A percentile compares a stretch with the other conserved stretches of the same genome.
Conservation (phyloP, 768 basidiomycete genomes). For the Pisolithus albus region DNA sequence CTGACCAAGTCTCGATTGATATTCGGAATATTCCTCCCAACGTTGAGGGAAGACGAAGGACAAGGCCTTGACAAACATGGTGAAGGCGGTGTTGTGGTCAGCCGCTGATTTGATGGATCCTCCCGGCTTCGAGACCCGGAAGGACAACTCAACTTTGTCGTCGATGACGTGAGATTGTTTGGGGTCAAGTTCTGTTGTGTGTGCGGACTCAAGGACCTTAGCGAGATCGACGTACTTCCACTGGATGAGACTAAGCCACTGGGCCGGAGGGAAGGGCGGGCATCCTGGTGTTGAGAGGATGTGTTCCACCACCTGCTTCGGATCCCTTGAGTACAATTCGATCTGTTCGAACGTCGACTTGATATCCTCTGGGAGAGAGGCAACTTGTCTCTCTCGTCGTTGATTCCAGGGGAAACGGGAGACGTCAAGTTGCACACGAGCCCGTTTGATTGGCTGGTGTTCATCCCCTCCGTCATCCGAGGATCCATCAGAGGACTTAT, state of each 20-base stretch:
- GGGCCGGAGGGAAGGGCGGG: conserved; percentile 1
- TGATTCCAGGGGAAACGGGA: no score
- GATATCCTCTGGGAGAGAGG: no score
- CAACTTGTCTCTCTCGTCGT: no score
- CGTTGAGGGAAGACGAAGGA: not conserved
- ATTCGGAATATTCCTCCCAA: not conserved
- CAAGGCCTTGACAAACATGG: not conserved
- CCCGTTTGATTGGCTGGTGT: no score
- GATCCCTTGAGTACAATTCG: no score
- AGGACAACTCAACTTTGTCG: not conserved
- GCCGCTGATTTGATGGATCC: not conserved
- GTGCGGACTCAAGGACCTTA: conserved; percentile 4
- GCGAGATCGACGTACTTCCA: conserved; percentile 1
- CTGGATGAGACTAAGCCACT: conserved; percentile 9
- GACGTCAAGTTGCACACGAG: no score
- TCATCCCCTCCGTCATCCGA: no score
- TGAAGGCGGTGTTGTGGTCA: not conserved
- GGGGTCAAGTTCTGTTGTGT: not conserved
- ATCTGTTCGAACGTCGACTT: no score
- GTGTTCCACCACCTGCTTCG: no score
- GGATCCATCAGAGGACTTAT: no score
- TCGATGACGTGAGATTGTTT: conserved; percentile 4
- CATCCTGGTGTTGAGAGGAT: no score
- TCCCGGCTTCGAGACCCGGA: not conserved
- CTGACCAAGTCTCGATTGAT: not conserved